Evolutionary conservation across 768 basidiomycete species (phyloP).

Genomic region (Naganishia kalamii): DNA sequence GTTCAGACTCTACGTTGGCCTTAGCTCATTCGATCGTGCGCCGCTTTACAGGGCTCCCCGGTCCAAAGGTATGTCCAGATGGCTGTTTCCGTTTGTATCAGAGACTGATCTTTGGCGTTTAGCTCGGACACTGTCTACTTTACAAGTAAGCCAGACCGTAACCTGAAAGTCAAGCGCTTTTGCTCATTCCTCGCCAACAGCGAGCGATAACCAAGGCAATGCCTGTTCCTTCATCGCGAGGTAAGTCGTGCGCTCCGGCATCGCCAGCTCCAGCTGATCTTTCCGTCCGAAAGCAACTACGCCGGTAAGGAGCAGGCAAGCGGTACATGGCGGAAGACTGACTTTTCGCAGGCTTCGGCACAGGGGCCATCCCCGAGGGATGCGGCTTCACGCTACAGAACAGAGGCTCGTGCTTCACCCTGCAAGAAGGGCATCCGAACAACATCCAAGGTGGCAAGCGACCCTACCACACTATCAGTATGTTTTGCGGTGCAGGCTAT

Average conservation of each 20-base stretch:
- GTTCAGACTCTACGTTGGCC: no score
- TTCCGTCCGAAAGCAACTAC: slow-evolving; percentile 25
- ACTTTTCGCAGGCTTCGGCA: slow-evolving; percentile 69
- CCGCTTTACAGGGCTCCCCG: slow-evolving; percentile 5
- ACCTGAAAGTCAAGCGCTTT: background rate
- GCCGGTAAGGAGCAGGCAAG: slow-evolving; percentile 33
- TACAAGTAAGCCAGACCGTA: slow-evolving; percentile 53
- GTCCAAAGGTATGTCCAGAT: slow-evolving; percentile 17
- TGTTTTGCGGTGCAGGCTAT: background rate
- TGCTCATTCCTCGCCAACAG: slow-evolving; percentile 75
- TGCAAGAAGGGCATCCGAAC: slow-evolving; percentile 78
- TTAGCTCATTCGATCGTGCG: background rate
- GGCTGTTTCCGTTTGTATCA: slow-evolving; percentile 56
- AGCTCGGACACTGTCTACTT: slow-evolving; percentile 92
- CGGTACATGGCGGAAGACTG: slow-evolving; percentile 24
- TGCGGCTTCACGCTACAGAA: slow-evolving; percentile 98
- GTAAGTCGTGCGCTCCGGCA: background rate
- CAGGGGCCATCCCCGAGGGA: slow-evolving; percentile 78
- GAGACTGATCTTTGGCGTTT: slow-evolving; percentile 59
- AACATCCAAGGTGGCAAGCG: slow-evolving; percentile 77
- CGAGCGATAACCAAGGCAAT: slow-evolving; percentile 54
- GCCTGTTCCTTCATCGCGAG: slow-evolving; percentile 47
- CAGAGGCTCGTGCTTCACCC: slow-evolving; percentile 75
- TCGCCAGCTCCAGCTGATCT: background rate
- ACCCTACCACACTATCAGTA: slow-evolving; percentile 79